phyloP scores from a whole-genome alignment of 768 basidiomycete species.

The Nevesoporus exiguus region DNA sequence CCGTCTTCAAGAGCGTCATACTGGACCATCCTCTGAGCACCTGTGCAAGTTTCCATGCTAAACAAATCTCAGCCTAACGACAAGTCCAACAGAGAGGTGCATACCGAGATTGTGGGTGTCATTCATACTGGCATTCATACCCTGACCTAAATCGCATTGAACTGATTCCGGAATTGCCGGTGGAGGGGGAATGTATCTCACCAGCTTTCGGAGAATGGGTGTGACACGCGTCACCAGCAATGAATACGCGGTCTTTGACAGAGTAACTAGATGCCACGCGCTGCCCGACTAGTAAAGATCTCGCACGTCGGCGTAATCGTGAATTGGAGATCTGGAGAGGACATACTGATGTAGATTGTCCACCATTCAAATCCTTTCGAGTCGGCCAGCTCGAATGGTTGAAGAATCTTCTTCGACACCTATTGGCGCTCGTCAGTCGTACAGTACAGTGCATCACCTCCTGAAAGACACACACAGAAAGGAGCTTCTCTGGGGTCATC shows the following conservation, averaged over 20 bases:
- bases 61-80: slow-evolving; percentile 45
- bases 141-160: slow-evolving; percentile 48
- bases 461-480: slow-evolving; percentile 41
- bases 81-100: neutral
- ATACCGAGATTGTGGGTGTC: slow-evolving; percentile 68
- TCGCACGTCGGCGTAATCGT: neutral
- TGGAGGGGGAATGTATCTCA: slow-evolving; percentile 16
- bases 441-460: too few relatives aligned
- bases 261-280: slow-evolving; percentile 66
- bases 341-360: slow-evolving; percentile 67
- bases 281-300: slow-evolving; percentile 54
- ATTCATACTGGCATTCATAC: slow-evolving; percentile 76
- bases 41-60: slow-evolving; percentile 47
- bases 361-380: slow-evolving; percentile 62
- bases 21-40: slow-evolving; percentile 43
- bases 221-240: slow-evolving; percentile 74
- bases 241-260: slow-evolving; percentile 63
- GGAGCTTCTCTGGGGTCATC: slow-evolving; percentile 47
- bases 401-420: slow-evolving; percentile 54
- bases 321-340: neutral
- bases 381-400: slow-evolving; percentile 51
- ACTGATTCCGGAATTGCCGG: neutral
- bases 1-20: slow-evolving; percentile 38
- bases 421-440: slow-evolving; percentile 18
- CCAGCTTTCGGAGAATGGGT: slow-evolving; percentile 68